Evolutionary conservation across 1,284 basidiomycete species (phyloP), one percentile per base, ranked within the genome.

Genomic region (Wolfiporia cocos): DNA sequence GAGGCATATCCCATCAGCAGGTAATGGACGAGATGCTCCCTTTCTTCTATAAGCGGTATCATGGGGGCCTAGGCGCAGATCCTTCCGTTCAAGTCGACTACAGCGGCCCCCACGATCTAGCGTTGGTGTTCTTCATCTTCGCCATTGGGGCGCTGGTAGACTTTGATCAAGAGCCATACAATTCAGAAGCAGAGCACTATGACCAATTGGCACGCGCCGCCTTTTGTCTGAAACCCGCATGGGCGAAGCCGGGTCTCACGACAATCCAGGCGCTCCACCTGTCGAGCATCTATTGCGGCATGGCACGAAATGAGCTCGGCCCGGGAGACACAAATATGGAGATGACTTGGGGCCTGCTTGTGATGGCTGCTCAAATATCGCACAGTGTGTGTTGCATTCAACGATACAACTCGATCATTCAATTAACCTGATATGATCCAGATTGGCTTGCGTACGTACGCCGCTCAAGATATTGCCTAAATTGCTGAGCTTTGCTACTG

Each of bases 91-190:
- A 39, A 11, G 71, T 37, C 14, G 52, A 60, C 42, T 59, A 51
- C 44, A 56, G 50, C 49, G 53, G 52, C 7, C 67, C 77, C 0
- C 81, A 84, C 47, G 71, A 70, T 46, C 57, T 81, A 14, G 73
- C 76, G 4, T 70, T 76, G 12, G 55, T 84, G 23, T 78, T 73
- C 47, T 61, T 78, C 42, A 67, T 80, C 23, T 79, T 84, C 48
- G 70, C 78, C 4, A 61, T 77, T 15, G 81, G 81, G 9, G 71
- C 79, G 9, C 64, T 81, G 9, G 73, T 80, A 36, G 81, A 84
- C 50, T 64, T 81, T 22, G 79, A 76, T 10, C 63, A 79, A 26
- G 74, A 78, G 45, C 70, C 76, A 41, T 74, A 71, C 47, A 79
- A 72, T 49, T 53, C 66, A 14, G 78, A 84, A 57, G 77, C 76